phyloP scores from a whole-genome alignment of 192 early-diverging fungal species.

The Dissophora globulifera region DNA sequence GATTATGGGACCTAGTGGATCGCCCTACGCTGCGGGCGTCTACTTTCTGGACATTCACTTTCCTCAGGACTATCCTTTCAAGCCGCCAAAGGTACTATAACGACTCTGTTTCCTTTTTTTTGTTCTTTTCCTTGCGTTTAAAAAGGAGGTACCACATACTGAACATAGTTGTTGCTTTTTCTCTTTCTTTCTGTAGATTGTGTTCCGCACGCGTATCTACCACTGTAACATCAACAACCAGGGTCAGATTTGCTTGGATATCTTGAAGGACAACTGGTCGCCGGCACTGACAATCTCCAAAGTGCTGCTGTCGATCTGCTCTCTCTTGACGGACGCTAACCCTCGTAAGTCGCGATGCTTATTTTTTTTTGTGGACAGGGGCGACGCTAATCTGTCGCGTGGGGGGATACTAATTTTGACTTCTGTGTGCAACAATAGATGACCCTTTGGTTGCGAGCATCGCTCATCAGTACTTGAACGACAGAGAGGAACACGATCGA shows the following conservation, averaged over 20 bases:
- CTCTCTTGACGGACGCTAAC: slow-evolving; percentile 93
- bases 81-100: slow-evolving; percentile 85
- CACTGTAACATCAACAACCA: slow-evolving; percentile 96
- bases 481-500: slow-evolving; percentile 88
- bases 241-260: slow-evolving; percentile 94
- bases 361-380: too few relatives aligned
- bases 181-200: slow-evolving; percentile 60
- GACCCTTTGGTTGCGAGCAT: slow-evolving; percentile 94
- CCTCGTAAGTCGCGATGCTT: slow-evolving; percentile 73
- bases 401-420: background rate
- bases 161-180: background rate
- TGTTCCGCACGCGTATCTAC: slow-evolving; percentile 93
- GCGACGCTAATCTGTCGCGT: background rate
- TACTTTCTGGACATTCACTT: slow-evolving; percentile 96
- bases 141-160: too few relatives aligned
- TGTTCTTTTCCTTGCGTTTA: background rate
- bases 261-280: slow-evolving; percentile 98
- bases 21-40: slow-evolving; percentile 90
- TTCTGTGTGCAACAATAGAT: slow-evolving; percentile 56
- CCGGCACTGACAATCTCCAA: slow-evolving; percentile 96
- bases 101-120: background rate
- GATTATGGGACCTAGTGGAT: slow-evolving; percentile 88
- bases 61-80: slow-evolving; percentile 95
- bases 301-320: slow-evolving; percentile 94
- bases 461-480: slow-evolving; percentile 86